Evolutionary conservation across 2,329 filamentous ascomycete species (phyloP).

Genomic region (Cadophora sp.): DNA sequence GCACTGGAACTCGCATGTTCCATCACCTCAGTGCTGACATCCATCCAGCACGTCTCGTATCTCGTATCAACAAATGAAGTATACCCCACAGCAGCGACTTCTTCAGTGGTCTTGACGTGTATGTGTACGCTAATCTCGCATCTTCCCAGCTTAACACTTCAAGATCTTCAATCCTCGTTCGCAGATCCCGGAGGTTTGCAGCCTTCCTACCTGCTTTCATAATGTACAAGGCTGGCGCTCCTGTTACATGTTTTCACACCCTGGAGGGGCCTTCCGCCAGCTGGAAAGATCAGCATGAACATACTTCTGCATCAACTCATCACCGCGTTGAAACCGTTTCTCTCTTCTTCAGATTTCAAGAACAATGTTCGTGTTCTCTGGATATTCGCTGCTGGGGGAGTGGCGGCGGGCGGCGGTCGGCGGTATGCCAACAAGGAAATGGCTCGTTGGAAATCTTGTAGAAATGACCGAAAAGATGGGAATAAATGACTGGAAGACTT

Average conservation of each 20-base stretch:
- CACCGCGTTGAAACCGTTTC: conserved; percentile 11
- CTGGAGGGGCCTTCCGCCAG: too few species aligned
- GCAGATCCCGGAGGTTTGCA: too few species aligned
- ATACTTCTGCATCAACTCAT: conserved; percentile 26
- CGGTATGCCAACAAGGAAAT: conserved; percentile 23
- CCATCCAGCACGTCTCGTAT: conserved; percentile 30
- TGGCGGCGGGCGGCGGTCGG: conserved; percentile 7
- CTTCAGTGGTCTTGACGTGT: conserved; percentile 26
- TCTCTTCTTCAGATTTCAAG: background rate
- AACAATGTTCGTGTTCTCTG: conserved; percentile 24
- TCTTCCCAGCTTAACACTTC: conserved; percentile 22
- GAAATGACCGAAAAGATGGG: conserved; percentile 25
- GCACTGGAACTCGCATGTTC: background rate
- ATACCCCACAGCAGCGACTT: conserved; percentile 26
- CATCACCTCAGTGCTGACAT: conserved; percentile 14
- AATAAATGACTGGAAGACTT: conserved; percentile 22
- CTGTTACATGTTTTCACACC: too few species aligned
- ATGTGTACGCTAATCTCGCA: conserved; percentile 28
- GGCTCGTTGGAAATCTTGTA: conserved; percentile 28
- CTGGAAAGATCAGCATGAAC: conserved; percentile 24
- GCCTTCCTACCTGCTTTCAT: background rate
- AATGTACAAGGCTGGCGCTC: too few species aligned
- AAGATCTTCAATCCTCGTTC: background rate
- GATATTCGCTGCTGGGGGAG: conserved; percentile 26
- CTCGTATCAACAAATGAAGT: conserved; percentile 21